phyloP scores from a whole-genome alignment of 768 basidiomycete species.

The Boletus huronensis region DNA sequence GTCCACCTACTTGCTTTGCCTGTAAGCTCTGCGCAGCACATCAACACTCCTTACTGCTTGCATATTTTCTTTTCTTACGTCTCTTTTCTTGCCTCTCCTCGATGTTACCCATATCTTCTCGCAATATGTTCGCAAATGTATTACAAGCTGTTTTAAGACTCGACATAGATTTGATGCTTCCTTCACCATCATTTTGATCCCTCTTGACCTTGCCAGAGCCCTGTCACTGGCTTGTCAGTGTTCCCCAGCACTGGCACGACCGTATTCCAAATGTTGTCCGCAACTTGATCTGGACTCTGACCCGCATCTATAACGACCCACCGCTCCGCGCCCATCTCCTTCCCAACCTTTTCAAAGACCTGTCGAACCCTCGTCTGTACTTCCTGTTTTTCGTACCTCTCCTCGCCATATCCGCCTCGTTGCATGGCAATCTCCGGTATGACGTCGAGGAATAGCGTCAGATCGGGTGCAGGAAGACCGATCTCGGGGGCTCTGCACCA shows the following conservation, averaged over 20 bases:
- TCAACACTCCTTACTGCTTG: conserved; percentile 9
- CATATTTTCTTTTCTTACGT: conserved; percentile 9
- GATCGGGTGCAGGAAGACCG: conserved; percentile 85
- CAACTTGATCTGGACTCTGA: conserved; percentile 44
- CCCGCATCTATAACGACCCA: conserved; percentile 67
- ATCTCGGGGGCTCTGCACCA: conserved; percentile 89
- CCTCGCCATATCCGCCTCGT: conserved; percentile 81
- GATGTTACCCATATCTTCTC: conserved; percentile 16
- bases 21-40: conserved; percentile 4
- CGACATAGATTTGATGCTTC: conserved; percentile 3
- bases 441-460: conserved; percentile 85
- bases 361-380: conserved; percentile 65
- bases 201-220: conserved; percentile 43
- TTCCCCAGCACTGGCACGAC: conserved; percentile 42
- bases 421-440: conserved; percentile 60
- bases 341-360: conserved; percentile 55
- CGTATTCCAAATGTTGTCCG: conserved; percentile 51
- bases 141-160: conserved; percentile 13
- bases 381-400: conserved; percentile 82
- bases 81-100: conserved; percentile 8
- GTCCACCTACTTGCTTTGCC: conserved; percentile 11
- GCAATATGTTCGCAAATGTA: conserved; percentile 28
- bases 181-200: background rate
- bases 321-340: conserved; percentile 42
- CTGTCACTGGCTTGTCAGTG: conserved; percentile 40